Conservation (phyloP, 441 rosid species). For the Gossypium aridum region DNA sequence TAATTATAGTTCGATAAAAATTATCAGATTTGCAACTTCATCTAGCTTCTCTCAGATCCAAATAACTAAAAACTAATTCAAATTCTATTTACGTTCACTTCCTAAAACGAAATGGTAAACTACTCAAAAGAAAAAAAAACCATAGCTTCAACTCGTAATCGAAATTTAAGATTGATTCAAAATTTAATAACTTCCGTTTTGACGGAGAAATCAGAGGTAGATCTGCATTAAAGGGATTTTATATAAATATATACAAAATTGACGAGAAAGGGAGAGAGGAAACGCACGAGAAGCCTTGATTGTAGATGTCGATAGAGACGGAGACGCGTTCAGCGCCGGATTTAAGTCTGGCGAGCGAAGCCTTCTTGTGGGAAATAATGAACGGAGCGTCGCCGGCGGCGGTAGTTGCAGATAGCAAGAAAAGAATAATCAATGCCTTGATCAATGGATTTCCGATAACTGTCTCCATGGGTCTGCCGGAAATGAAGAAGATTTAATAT, state of each 20-base stretch:
- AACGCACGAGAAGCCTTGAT: conserved; percentile 81
- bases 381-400: conserved; percentile 73
- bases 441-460: conserved; percentile 21
- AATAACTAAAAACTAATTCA: background rate
- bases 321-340: conserved; percentile 79
- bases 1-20: background rate
- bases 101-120: background rate
- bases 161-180: background rate
- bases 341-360: conserved; percentile 64
- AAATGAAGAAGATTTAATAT: background rate
- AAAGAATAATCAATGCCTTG: conserved; percentile 31
- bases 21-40: background rate
- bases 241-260: background rate
- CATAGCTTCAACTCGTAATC: background rate
- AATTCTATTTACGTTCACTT: background rate
- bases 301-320: conserved; percentile 78
- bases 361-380: conserved; percentile 91
- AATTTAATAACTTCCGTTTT: background rate
- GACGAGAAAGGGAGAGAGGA: background rate
- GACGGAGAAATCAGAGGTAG: conserved; percentile 9
- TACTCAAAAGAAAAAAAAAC: background rate
- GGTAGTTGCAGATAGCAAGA: conserved; percentile 40
- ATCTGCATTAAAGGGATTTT: conserved; percentile 7
- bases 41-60: background rate
- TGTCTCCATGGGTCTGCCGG: conserved; percentile 26